phyloP scores from a whole-genome alignment of 2,329 filamentous ascomycete genomes.

The Septoria petroselini region DNA sequence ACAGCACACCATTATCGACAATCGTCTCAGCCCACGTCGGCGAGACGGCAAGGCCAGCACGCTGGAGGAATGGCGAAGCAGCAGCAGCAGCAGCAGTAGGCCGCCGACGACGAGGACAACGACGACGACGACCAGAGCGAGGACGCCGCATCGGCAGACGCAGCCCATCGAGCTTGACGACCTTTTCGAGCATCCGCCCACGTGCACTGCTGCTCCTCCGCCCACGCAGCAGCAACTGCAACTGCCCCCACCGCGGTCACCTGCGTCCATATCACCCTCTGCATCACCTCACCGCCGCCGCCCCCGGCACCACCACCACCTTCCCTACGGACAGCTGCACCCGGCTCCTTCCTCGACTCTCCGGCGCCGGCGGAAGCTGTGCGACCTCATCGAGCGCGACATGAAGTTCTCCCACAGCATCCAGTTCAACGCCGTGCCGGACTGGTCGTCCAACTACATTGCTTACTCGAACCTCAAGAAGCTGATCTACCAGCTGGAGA shows the following conservation, averaged over 20 bases:
- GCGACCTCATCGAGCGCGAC: conserved; percentile 71
- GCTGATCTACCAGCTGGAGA: conserved; percentile 94
- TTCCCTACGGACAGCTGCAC: conserved; percentile 5
- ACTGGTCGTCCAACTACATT: conserved; percentile 98
- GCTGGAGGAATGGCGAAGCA: conserved; percentile 16
- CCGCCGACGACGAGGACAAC: conserved; percentile 4
- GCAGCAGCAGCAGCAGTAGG: conserved; percentile 14
- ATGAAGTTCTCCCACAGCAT: conserved; percentile 99
- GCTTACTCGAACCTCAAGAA: conserved; percentile 99
- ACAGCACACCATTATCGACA: neutral
- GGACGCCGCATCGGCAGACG: neutral
- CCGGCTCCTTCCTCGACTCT: conserved; percentile 20
- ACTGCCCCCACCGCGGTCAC: too few species aligned
- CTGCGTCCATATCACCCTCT: too few species aligned
- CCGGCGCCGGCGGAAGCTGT: conserved; percentile 56
- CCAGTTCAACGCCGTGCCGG: conserved; percentile 99
- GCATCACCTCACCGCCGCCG: neutral
- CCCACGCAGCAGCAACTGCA: conserved; percentile 5
- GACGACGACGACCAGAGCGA: neutral
- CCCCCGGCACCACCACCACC: neutral
- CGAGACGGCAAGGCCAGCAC: conserved; percentile 12
- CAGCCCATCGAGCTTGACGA: conserved; percentile 29
- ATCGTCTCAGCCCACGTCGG: conserved; percentile 2
- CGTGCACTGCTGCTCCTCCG: too few species aligned
- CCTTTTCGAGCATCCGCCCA: conserved; percentile 27